Conservation (phyloP, 2,329 filamentous ascomycete species). For the Fusarium cyanostomum region DNA sequence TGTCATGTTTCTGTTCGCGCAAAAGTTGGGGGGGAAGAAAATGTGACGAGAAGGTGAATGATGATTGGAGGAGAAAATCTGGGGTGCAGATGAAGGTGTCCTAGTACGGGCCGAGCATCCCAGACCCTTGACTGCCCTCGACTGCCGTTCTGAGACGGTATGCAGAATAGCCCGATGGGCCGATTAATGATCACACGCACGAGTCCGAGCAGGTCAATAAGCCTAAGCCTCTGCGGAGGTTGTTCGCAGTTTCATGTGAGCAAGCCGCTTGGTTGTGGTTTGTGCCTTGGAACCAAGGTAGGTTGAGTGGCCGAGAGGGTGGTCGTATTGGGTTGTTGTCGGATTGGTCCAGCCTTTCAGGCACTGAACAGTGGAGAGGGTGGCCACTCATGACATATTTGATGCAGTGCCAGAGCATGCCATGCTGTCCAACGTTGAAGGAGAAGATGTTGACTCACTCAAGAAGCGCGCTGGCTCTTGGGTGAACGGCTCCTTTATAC, state of each 20-base stretch:
- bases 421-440: background rate
- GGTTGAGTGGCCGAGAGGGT: constrained; percentile 5
- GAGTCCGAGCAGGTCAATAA: constrained; percentile 12
- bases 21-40: constrained; percentile 4
- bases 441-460: background rate
- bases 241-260: constrained; percentile 26
- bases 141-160: constrained; percentile 30
- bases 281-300: constrained; percentile 10
- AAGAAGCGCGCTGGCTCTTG: background rate
- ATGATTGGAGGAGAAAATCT: constrained; percentile 37
- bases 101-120: constrained; percentile 43
- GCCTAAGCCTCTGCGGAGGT: constrained; percentile 16
- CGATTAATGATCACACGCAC: constrained; percentile 37
- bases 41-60: background rate
- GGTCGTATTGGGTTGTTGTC: constrained; percentile 35
- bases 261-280: constrained; percentile 14
- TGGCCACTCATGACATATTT: background rate
- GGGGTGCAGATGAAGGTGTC: constrained; percentile 38
- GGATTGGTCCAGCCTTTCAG: constrained; percentile 21
- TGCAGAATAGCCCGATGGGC: constrained; percentile 31
- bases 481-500: constrained; percentile 21
- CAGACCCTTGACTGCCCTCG: constrained; percentile 30
- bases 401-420: background rate
- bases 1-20: constrained; percentile 2
- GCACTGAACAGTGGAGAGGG: too few species aligned